Evolutionary conservation across 306 rosid genomes (phyloP).

Genomic region (Prunus padus): DNA sequence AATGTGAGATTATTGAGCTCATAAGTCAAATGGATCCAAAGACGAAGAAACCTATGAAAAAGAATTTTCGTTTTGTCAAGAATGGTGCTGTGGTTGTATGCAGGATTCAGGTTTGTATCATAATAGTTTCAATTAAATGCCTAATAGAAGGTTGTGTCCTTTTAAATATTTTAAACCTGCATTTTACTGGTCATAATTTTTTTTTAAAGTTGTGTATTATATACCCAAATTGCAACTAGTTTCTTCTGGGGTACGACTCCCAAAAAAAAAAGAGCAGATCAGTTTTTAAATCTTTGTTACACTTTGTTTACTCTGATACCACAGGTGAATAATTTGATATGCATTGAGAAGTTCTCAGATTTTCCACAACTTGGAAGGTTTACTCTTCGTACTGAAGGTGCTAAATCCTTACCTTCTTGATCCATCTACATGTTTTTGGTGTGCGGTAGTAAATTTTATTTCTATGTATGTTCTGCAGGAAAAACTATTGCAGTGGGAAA

Average conservation of each 20-base stretch:
- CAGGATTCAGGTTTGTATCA: slow-evolving; percentile 72
- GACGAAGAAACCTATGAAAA: slow-evolving; percentile 85
- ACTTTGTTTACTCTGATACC: neutral
- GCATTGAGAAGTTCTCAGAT: slow-evolving; percentile 76
- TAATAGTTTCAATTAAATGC: neutral
- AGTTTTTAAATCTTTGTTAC: neutral
- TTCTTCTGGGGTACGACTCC: neutral
- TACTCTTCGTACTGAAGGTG: slow-evolving; percentile 98
- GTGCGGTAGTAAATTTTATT: slow-evolving; percentile 13
- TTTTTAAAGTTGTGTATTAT: neutral
- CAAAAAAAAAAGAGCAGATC: neutral
- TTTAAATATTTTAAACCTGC: neutral
- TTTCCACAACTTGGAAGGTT: slow-evolving; percentile 95
- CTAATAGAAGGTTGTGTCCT: neutral
- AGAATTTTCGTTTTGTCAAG: slow-evolving; percentile 84
- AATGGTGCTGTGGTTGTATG: slow-evolving; percentile 80
- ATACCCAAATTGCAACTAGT: neutral
- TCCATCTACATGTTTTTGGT: slow-evolving; percentile 1
- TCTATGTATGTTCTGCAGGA: slow-evolving; percentile 46
- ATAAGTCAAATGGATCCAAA: slow-evolving; percentile 85
- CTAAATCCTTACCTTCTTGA: neutral
- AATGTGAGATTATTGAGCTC: slow-evolving; percentile 94
- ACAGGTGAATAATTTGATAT: slow-evolving; percentile 69
- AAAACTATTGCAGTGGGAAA: slow-evolving; percentile 95
- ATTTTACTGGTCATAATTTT: neutral